phyloP scores from a whole-genome alignment of 2,329 filamentous ascomycete species.

The Fonsecaea multimorphosa region DNA sequence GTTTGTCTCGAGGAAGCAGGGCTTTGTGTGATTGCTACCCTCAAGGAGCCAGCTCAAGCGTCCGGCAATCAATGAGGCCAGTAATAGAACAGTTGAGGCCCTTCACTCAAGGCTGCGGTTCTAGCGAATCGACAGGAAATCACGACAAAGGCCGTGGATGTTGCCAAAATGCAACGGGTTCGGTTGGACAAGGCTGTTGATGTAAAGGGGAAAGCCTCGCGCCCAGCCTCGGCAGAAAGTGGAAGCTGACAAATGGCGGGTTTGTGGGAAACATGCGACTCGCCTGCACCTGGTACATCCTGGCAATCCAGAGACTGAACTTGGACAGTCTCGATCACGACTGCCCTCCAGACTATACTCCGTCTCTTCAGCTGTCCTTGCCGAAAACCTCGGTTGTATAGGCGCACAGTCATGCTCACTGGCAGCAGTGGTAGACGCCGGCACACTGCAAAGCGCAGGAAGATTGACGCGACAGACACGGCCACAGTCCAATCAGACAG shows the following conservation, averaged over 20 bases:
- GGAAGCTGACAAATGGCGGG: background rate
- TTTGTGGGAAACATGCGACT: background rate
- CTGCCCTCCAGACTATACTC: background rate
- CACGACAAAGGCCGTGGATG: too few relatives aligned
- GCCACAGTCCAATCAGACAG: background rate
- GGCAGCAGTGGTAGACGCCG: conserved; percentile 5
- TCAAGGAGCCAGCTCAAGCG: too few relatives aligned
- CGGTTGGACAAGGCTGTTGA: background rate
- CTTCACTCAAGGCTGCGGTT: too few relatives aligned
- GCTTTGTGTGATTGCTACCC: too few relatives aligned
- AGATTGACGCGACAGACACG: conserved; percentile 4
- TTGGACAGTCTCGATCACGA: background rate
- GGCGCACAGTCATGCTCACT: conserved; percentile 1
- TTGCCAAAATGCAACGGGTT: background rate
- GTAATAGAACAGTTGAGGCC: too few relatives aligned
- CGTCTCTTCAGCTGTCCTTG: background rate
- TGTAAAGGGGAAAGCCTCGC: conserved; percentile 1
- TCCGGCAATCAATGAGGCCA: too few relatives aligned
- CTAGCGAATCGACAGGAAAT: too few relatives aligned
- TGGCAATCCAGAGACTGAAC: background rate
- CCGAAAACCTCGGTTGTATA: background rate
- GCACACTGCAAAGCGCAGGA: conserved; percentile 18
- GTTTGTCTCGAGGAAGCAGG: too few relatives aligned
- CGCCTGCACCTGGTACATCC: background rate
- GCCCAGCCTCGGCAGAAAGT: background rate